Evolutionary conservation across 176 grass and related monocot genomes (phyloP).

Genomic region (Puya raimondii): DNA sequence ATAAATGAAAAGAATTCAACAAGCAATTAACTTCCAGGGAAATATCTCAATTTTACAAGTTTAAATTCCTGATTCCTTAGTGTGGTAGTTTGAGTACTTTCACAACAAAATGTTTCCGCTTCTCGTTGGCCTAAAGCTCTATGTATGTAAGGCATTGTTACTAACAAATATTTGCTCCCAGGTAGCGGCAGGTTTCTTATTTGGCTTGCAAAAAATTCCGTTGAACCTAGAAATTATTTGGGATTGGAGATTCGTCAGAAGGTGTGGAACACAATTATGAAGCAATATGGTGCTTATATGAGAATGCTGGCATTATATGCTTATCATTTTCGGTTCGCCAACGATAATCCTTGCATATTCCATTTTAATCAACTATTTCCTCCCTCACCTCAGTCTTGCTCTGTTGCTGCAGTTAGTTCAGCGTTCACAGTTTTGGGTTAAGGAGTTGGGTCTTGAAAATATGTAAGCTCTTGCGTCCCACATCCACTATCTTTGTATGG

Average conservation of each 20-base stretch:
- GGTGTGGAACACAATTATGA: slow-evolving; percentile 23
- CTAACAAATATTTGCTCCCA: slow-evolving; percentile 8
- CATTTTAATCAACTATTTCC: background rate
- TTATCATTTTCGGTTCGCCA: background rate
- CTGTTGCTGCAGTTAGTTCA: slow-evolving; percentile 56
- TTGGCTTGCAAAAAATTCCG: slow-evolving; percentile 71
- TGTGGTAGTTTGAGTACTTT: background rate
- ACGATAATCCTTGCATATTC: background rate
- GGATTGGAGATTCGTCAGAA: slow-evolving; percentile 88
- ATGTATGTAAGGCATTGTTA: background rate
- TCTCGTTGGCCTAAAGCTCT: background rate
- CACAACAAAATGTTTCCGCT: background rate
- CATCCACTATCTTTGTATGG: background rate
- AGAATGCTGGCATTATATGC: background rate
- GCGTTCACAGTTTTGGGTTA: slow-evolving; percentile 70
- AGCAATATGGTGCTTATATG: background rate
- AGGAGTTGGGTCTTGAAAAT: slow-evolving; percentile 59
- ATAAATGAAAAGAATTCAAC: no score
- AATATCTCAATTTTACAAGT: no score
- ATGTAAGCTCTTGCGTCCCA: slow-evolving; percentile 38
- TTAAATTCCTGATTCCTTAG: no score
- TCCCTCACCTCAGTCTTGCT: background rate
- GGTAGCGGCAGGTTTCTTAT: slow-evolving; percentile 91
- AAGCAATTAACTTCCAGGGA: no score
- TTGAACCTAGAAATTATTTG: slow-evolving; percentile 55